A percentile compares a stretch with the other conserved stretches of the same genome.
These are phyloP conservation scores for Excoecaria agallocha DNA, from an alignment of 345 rosid genomes.

Conservation along the genomic window DNA sequence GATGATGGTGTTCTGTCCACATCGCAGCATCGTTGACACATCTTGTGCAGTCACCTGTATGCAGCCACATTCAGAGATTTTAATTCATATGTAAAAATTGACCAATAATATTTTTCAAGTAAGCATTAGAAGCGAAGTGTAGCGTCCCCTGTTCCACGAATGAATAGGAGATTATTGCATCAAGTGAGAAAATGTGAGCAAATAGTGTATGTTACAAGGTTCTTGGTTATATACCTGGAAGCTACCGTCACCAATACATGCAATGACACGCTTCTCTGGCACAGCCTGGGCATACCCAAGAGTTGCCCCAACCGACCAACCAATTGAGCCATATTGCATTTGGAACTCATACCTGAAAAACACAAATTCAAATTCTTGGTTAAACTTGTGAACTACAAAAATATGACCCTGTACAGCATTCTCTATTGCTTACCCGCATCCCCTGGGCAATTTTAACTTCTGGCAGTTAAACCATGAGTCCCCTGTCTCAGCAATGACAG, in stretches of 20 bases:
- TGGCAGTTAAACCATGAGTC: conserved; percentile 91
- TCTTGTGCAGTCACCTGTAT: conserved; percentile 69
- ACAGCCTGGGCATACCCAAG: conserved; percentile 82
- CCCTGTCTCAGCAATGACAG: conserved; percentile 83
- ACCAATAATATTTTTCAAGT: background rate
- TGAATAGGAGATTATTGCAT: background rate
- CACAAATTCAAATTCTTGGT: background rate
- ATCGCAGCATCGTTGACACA: conserved; percentile 66
- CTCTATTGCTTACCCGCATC: conserved; percentile 56
- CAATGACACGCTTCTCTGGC: conserved; percentile 67
- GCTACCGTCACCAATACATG: conserved; percentile 86
- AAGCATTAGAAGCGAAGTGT: background rate
- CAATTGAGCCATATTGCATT: conserved; percentile 89
- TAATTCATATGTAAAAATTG: background rate
- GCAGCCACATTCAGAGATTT: background rate
- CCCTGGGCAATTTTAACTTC: conserved; percentile 66
- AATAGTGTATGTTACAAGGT: background rate
- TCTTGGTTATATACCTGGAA: conserved; percentile 53
- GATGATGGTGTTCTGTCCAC: conserved; percentile 61
- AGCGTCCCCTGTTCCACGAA: background rate
- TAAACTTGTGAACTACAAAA: background rate
- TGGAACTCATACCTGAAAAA: conserved; percentile 70
- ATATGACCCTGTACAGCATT: background rate
- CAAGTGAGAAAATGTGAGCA: background rate
- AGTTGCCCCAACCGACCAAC: conserved; percentile 86